Conservation (phyloP, 2,329 filamentous ascomycete genomes). For the Pseudocercospora musae region DNA sequence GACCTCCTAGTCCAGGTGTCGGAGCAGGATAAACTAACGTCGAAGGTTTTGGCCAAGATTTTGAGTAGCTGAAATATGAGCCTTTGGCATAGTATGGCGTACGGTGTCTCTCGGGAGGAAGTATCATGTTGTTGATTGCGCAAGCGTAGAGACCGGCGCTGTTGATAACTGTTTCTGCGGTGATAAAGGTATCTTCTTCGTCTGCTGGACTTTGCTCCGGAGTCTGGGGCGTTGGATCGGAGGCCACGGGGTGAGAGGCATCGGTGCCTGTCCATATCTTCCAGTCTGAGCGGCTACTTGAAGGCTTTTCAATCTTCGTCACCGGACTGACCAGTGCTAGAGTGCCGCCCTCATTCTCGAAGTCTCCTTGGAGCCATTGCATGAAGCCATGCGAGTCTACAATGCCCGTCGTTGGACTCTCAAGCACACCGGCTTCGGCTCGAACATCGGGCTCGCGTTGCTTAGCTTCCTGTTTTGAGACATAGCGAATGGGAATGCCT, state of each 20-base stretch:
- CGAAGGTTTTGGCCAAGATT: conserved; percentile 60
- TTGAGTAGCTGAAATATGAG: conserved; percentile 83
- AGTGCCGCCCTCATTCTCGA: conserved; percentile 74
- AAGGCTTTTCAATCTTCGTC: conserved; percentile 51
- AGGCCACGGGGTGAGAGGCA: conserved; percentile 23
- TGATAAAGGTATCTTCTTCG: conserved; percentile 54
- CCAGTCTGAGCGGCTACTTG: conserved; percentile 62
- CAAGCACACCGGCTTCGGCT: conserved; percentile 71
- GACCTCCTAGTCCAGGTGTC: conserved; percentile 72
- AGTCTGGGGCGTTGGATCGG: conserved; percentile 23
- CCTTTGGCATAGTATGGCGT: conserved; percentile 84
- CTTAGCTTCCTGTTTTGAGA: conserved; percentile 60
- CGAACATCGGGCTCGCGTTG: conserved; percentile 70
- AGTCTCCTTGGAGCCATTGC: conserved; percentile 71
- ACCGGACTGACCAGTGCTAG: conserved; percentile 69
- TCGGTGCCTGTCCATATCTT: conserved; percentile 52
- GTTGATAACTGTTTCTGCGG: conserved; percentile 76
- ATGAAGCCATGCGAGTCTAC: conserved; percentile 84
- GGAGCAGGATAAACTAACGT: conserved; percentile 88
- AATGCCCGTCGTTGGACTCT: conserved; percentile 83
- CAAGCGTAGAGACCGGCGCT: conserved; percentile 78
- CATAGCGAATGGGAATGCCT: conserved; percentile 68
- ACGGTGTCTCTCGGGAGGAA: conserved; percentile 54
- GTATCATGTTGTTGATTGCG: conserved; percentile 75
- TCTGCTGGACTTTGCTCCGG: conserved; percentile 34